Base-by-base conservation (phyloP, 1,284 basidiomycete genomes). In the Leccinum subrobustum region DNA sequence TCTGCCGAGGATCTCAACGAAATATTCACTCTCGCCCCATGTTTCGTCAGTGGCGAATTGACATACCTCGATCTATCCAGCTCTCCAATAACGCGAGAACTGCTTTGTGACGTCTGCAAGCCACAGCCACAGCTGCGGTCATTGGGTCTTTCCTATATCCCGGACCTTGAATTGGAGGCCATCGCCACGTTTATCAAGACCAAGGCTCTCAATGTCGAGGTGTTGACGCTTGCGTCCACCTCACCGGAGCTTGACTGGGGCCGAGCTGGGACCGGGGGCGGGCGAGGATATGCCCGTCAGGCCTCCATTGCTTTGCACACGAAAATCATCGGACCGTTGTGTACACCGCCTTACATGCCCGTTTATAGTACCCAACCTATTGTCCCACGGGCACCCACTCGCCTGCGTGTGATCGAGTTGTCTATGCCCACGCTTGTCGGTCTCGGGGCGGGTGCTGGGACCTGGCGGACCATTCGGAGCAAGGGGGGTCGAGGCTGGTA, bases 401-500 rank as follows among this genome's bases (percentile, higher is more conserved):
- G 87, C 14, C 77, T 99, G 35, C 86, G 96, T 11, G 93, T 98
- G 31, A 84, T 98, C 60, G 96, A 98, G 75, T 79, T 98, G 18
- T 87, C 90, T 27, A 82, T 86, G n/a, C 80, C 85, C 3, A 82
- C 93, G 65, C 82, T 98, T 6, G 80, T 84, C 54, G 82, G 82
- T 7, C 79, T 96, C 1, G 87, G 89, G 7, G 83, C 83, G 1
- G 95, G 95, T 4, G 89, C 88, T 0, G 88, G 87, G 3, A 77
- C 87, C 42, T 99, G 96, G 96, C 85, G 90, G 61, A 91, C 93
- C 61, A 82, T 98, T 42, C 83, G 86, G 66, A 95, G 93, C 69
- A 96, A 97, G 71, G 96, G 96, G 3, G 89, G 95, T 0, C 79
- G 96, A 48, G 96, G 95, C 2, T 99, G 96, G 95, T 97, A 96